phyloP scores from a whole-genome alignment of 2,329 filamentous ascomycete genomes.

The Didymella lethalis region DNA sequence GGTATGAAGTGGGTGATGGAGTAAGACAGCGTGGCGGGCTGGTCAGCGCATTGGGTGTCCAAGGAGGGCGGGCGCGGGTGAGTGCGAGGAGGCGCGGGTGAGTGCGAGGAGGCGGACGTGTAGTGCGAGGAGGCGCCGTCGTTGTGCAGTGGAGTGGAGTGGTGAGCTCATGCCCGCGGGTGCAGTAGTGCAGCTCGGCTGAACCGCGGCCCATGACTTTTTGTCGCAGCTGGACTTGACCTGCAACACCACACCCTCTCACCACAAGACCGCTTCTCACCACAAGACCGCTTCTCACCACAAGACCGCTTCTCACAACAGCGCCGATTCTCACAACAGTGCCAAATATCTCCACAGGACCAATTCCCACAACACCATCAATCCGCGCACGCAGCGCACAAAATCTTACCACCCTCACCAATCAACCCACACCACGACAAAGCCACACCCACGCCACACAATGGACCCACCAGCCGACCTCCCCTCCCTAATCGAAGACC shows the following conservation, averaged over 20 bases:
- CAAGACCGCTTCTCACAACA: no score
- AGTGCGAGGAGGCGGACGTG: no score
- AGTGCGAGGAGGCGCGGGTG: no score
- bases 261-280: neutral
- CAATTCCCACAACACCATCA: no score
- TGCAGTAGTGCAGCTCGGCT: neutral
- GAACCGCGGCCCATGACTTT: slow-evolving; percentile 38
- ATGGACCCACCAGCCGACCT: slow-evolving; percentile 67
- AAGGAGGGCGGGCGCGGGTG: no score
- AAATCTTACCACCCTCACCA: no score
- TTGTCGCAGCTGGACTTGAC: slow-evolving; percentile 4
- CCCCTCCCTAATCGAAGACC: slow-evolving; percentile 72
- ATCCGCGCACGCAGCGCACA: no score
- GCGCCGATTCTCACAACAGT: no score
- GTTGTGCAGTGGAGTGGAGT: neutral
- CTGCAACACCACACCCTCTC: neutral
- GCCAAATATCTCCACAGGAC: no score
- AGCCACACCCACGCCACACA: neutral
- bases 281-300: neutral
- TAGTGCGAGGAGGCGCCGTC: no score
- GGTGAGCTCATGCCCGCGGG: slow-evolving; percentile 10
- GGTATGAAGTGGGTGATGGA: slow-evolving; percentile 48
- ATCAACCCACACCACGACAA: no score
- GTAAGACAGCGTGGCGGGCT: slow-evolving; percentile 55
- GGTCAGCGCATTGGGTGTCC: neutral